Conservation (phyloP, 1,284 basidiomycete species). For the Hemileia vastatrix region DNA sequence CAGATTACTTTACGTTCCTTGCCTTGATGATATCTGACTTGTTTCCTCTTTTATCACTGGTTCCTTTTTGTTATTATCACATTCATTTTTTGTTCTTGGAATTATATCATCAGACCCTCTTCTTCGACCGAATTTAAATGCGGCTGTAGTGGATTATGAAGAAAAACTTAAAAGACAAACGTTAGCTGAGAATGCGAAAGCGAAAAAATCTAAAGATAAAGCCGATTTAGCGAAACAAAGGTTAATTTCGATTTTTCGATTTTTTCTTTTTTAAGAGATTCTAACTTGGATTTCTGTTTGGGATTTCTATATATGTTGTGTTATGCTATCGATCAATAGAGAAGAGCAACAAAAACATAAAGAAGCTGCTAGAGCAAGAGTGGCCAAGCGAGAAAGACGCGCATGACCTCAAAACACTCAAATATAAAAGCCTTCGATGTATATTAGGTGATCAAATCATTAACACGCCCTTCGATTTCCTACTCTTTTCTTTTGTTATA, state of each 20-base stretch:
- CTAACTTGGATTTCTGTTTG: neutral
- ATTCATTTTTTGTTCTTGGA: too few species aligned
- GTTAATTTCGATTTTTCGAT: neutral
- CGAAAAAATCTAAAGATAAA: conserved; percentile 17
- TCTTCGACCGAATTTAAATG: conserved; percentile 15
- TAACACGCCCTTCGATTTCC: neutral
- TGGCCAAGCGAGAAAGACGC: conserved; percentile 14
- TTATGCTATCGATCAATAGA: neutral
- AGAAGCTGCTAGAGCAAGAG: conserved; percentile 13
- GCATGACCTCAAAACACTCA: too few species aligned
- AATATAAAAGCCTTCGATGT: neutral
- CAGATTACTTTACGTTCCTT: neutral
- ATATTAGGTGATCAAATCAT: neutral
- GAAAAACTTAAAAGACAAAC: conserved; percentile 8
- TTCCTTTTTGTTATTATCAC: neutral
- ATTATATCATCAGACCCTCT: conserved; percentile 17
- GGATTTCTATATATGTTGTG: neutral
- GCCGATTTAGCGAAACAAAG: conserved; percentile 17
- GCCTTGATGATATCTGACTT: neutral
- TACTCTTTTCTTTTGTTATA: neutral
- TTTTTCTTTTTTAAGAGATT: neutral
- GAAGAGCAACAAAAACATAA: conserved; percentile 18
- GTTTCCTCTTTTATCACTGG: neutral
- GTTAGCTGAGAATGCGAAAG: neutral
- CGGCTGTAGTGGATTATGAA: conserved; percentile 15